phyloP scores from a whole-genome alignment of 2,329 filamentous ascomycete genomes.

The Paecilomyces sp. region DNA sequence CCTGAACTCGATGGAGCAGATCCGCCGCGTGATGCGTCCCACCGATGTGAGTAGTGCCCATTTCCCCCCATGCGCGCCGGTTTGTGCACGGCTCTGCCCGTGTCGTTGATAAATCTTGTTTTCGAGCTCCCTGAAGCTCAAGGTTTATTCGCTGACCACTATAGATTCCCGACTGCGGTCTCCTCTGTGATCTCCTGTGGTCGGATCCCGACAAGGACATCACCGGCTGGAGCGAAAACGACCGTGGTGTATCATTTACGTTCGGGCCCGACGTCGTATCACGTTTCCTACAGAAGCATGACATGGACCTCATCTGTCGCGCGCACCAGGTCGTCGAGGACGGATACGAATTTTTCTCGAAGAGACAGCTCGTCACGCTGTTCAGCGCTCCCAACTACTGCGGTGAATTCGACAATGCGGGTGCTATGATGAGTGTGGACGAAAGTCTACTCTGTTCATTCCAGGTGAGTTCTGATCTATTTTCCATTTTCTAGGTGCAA shows the following conservation, averaged over 20 bases:
- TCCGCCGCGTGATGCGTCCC: constrained; percentile 95
- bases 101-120: constrained; percentile 4
- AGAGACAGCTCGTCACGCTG: constrained; percentile 91
- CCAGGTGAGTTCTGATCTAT: constrained; percentile 58
- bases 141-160: constrained; percentile 33
- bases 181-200: constrained; percentile 96
- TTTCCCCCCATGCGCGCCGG: constrained; percentile 4
- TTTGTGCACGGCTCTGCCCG: constrained; percentile 4
- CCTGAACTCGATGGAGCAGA: constrained; percentile 99
- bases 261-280: constrained; percentile 97
- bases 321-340: constrained; percentile 98
- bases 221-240: constrained; percentile 98
- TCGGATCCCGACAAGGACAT: constrained; percentile 99
- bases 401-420: constrained; percentile 98
- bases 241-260: constrained; percentile 96
- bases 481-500: background rate
- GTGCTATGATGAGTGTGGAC: constrained; percentile 99
- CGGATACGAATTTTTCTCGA: constrained; percentile 99
- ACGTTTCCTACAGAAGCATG: constrained; percentile 95
- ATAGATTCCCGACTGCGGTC: constrained; percentile 94
- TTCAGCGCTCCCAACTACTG: constrained; percentile 99
- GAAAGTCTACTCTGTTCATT: constrained; percentile 98
- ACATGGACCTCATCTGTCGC: constrained; percentile 99
- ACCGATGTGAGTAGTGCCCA: constrained; percentile 74
- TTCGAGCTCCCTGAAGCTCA: constrained; percentile 22